Percentiles rank a stretch among this genome's conserved stretches.
phyloP scores from a whole-genome alignment of 2,329 filamentous ascomycete genomes.

The Nannizziopsis arthrosporioides region DNA sequence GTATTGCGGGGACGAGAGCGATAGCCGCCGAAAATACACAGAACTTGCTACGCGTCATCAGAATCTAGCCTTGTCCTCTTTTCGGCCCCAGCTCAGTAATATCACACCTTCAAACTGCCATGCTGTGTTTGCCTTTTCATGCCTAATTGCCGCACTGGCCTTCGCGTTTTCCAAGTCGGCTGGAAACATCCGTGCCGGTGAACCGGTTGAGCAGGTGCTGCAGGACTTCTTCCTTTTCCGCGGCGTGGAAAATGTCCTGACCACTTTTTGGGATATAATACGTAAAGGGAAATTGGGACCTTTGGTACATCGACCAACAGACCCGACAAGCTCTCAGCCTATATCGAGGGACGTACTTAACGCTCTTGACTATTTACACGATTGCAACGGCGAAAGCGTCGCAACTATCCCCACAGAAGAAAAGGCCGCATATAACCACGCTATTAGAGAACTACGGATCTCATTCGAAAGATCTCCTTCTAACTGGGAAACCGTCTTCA shows the following conservation, averaged over 20 bases:
- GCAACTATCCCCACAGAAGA: conserved; percentile 17
- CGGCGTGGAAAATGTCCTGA: conserved; percentile 21
- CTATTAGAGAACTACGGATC: conserved; percentile 17
- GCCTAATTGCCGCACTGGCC: conserved; percentile 23
- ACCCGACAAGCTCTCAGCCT: conserved; percentile 12
- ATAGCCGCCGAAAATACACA: conserved; percentile 19
- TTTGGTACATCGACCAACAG: conserved; percentile 15
- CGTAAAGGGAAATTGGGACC: conserved; percentile 18
- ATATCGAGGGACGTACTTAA: conserved; percentile 17
- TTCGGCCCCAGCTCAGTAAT: conserved; percentile 19
- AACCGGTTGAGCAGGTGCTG: conserved; percentile 20
- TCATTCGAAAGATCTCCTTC: conserved; percentile 17
- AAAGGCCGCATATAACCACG: conserved; percentile 18
- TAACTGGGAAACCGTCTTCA: conserved; percentile 38
- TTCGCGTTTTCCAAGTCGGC: conserved; percentile 20
- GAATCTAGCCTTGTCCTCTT: conserved; percentile 19
- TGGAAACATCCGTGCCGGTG: conserved; percentile 14
- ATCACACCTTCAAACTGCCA: conserved; percentile 24
- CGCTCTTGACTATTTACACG: conserved; percentile 15
- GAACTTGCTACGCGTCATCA: conserved; percentile 23
- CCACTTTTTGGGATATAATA: conserved; percentile 18
- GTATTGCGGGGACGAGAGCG: conserved; percentile 18
- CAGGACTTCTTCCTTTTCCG: conserved; percentile 22
- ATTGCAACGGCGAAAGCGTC: conserved; percentile 16
- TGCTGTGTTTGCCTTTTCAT: conserved; percentile 25